Conservation (phyloP, 345 rosid species). For the Excoecaria agallocha region DNA sequence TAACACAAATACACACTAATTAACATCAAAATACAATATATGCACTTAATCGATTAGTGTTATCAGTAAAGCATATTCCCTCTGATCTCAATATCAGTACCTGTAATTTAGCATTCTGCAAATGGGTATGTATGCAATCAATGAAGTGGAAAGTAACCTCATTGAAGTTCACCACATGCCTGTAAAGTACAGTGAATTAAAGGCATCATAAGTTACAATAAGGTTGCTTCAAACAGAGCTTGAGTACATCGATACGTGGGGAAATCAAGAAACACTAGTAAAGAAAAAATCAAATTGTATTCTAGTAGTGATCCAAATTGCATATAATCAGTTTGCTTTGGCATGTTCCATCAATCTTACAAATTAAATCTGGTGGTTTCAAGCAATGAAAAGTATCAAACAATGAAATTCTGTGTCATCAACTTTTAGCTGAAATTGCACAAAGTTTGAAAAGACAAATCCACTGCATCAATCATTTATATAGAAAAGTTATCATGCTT, state of each 20-base stretch:
- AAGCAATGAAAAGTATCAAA: no score
- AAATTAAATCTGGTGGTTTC: background rate
- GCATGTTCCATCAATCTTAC: background rate
- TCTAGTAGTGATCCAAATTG: background rate
- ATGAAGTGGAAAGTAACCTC: conserved; percentile 86
- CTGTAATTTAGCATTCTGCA: conserved; percentile 59
- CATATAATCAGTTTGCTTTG: background rate
- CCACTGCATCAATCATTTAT: background rate
- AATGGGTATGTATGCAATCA: conserved; percentile 69
- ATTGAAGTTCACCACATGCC: conserved; percentile 71
- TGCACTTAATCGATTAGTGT: background rate
- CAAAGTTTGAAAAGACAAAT: background rate
- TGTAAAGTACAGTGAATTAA: conserved; percentile 29
- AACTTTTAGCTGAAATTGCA: background rate
- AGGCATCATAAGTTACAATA: background rate
- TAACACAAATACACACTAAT: conserved; percentile 8
- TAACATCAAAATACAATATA: background rate
- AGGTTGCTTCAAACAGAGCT: background rate
- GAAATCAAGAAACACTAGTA: background rate
- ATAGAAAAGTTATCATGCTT: background rate
- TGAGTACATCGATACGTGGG: background rate
- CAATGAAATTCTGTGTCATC: background rate
- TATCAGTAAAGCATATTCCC: background rate
- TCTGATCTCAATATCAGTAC: conserved; percentile 28
- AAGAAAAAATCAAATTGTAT: no score